These are phyloP conservation scores for Vinca major DNA, from an alignment of 305 asterid genomes.

Conservation along the genomic window DNA sequence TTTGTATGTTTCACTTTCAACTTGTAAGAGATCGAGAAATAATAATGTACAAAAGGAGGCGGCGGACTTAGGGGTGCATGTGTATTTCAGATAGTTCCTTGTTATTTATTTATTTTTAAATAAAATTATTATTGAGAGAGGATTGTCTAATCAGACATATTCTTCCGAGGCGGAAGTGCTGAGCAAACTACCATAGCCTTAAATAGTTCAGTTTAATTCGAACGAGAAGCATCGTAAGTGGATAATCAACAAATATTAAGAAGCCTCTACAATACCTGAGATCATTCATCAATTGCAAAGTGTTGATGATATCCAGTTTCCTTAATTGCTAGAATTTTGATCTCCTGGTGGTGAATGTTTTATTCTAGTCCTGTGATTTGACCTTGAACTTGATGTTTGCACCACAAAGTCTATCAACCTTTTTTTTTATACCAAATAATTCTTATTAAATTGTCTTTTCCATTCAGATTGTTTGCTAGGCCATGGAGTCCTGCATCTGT, in stretches of 20 bases:
- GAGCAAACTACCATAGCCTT: no score
- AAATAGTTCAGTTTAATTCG: not conserved
- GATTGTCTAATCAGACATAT: no score
- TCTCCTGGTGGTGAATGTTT: not conserved
- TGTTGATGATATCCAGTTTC: not conserved
- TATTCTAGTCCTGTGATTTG: not conserved
- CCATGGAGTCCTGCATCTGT: constrained; percentile 60
- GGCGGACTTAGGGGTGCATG: no score
- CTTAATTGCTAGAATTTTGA: not conserved
- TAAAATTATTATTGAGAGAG: no score
- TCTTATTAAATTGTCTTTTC: not conserved
- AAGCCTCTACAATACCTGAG: not conserved
- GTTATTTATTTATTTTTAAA: no score
- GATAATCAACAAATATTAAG: not conserved
- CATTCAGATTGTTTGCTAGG: not conserved
- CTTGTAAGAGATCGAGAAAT: no score
- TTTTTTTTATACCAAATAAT: not conserved
- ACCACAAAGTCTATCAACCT: not conserved
- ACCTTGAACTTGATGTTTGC: not conserved
- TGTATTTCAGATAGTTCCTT: no score
- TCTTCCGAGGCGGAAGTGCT: no score
- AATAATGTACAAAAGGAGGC: no score
- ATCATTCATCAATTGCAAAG: not conserved
- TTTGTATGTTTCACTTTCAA: no score
- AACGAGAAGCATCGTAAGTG: not conserved